Evolutionary conservation across 371 early-diverging fungal species (phyloP), one percentile per base, ranked within the genome.

Genomic region (Syncephalastrum monosporum): DNA sequence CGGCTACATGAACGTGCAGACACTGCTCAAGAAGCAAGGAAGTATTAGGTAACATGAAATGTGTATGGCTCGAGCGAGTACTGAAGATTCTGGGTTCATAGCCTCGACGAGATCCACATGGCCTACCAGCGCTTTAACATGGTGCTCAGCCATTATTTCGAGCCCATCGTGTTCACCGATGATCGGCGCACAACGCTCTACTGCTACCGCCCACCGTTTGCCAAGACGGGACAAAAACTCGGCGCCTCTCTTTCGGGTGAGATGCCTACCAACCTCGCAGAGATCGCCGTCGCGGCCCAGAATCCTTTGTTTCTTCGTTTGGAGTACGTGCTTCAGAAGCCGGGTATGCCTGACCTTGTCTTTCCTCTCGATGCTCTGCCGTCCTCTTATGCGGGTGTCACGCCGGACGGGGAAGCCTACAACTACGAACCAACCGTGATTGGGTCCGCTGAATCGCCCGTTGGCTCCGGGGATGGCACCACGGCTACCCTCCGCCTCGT

Each of bases 381-480:
- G 10, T 73, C 79, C 0, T 75, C 75, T 5, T 88, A 84, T 59
- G 67, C 72, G 5, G 77, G 74, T n/a, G 60, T 65, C 15, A 41
- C 56, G 0, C 65, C 71, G 6, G 64, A 71, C 16, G 75, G 75
- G 10, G 58, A 64, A 5, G 53, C 61, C 0, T 68, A 67, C 45
- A 78, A 87, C 59, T 87, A 81, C 56, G 81, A 85, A 5, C 90
- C 90, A 10, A 72, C 68, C 14, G 68, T 58, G 4, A 84, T 91
- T 51, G 93, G 91, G 5, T 79, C 85, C 0, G 67, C 77, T 1
- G 63, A 64, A 5, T 88, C 85, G 13, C 90, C 90, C 5, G 77
- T 91, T 0, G 88, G 75, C 29, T 90, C 89, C 42, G 72, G 75
- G 5, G 91, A 91, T 67, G 88, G 85, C 0, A 89, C 90, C 0